Evolutionary conservation across 2,329 filamentous ascomycete genomes (phyloP), one percentile per base, ranked within the genome.

Genomic region (Xylaria sp.): DNA sequence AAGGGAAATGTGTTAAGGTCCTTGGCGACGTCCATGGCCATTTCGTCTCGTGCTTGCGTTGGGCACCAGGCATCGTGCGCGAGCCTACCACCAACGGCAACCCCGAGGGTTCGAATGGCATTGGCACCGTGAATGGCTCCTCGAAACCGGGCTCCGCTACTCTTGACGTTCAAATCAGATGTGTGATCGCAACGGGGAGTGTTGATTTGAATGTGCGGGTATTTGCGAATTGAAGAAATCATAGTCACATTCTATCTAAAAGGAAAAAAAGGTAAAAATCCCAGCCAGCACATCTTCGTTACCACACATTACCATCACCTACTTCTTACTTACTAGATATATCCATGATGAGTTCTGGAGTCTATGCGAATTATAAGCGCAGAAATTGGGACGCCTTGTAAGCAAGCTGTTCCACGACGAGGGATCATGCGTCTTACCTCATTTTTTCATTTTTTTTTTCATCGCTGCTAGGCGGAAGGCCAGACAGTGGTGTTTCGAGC

Each of bases 1-100:
- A 97, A 79, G 93, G 93, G 50, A 94, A 94, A 76, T 95, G 93
- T 75, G 93, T 97, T 73, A 95, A 95, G 80, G 90, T 89, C 0
- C 83, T 98, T 18, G 85, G 86, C 44, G 92, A 93, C 71, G 90
- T 90, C 0, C 94, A 97, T 78, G 90, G 87, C 4, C 93, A 94
- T 77, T 98, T 98, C 76, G 88, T 98, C 59, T 94, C 89, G 69
- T 95, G 92, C 77, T 85, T 98, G 75, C 84, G 93, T 70, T 98
- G 95, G 94, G 95, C 94, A 1, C 94, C 94, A 0, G 89, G 89
- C 47, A 84, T 93, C 27, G 83, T 88, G 69, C 93, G 91, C 75
- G 88, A 92, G 68, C 82, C 80, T 1, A 79, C 80, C 2, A 61
- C 71, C n/a, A 72, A 72, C 57, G 83, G 84, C 29, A 75, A 76